Base-by-base conservation (phyloP, 495 filamentous ascomycete species). In the Xylaria bambusicola region DNA sequence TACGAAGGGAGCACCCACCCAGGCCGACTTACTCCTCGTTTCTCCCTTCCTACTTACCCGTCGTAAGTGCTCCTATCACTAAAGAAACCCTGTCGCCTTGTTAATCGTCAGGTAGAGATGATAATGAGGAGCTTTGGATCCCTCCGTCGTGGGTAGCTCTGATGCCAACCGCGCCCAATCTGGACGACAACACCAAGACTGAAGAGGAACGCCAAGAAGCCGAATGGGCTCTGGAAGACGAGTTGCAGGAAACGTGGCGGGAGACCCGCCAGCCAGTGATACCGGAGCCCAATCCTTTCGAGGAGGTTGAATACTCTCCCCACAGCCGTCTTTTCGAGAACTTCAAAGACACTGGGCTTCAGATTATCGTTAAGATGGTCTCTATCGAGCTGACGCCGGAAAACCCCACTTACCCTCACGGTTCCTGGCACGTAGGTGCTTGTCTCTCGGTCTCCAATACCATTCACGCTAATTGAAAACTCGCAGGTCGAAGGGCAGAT, bases 321-420 rank as follows among this genome's bases (percentile, higher is more conserved):
- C 63, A 10, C 36, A 1, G 40, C 63, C 74, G 2, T 2, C 60
- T 73, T 46, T 50, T 59, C 15, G 29, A 69, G 23, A 61, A 73
- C 45, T 84, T 82, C 63, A 68, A 69, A 26, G 56, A 71, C 12
- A 58, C 58, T 0, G 79, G 78, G 0, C 61, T 88, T 5, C 87
- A 89, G 60, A 73, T 89, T 23, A 87, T 89, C 29, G 81, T 88
- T 38, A 88, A 88, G 61, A 71, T 89, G 48, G 80, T 81, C 6
- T 82, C 80, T 46, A 86, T 89, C 49, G 74, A 86, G 45, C 67
- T 89, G 1, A 84, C 79, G 0, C 85, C 86, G 0, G 82, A 83
- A 44, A 85, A 83, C 45, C 80, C 82, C 0, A 59, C 61, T 18
- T 67, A 69, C 31, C 44, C 24, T 3, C 71, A 33, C 10, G 29